Conservation (phyloP, 805 yeast species). For the Yamadazyma paraphyllophila region DNA sequence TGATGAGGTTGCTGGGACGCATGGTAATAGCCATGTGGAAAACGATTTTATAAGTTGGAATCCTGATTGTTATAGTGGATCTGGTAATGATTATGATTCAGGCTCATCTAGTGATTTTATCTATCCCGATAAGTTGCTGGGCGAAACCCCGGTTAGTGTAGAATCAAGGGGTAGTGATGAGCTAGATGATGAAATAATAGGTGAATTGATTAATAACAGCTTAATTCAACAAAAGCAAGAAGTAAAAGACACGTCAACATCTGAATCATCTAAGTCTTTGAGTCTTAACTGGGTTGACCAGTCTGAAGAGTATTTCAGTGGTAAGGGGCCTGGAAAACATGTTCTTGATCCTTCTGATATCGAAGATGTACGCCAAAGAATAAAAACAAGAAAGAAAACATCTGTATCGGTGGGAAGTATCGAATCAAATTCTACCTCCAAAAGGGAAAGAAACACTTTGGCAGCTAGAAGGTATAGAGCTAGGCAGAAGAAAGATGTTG, state of each 20-base stretch:
- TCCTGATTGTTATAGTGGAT: not conserved
- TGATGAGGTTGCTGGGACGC: constrained; percentile 2
- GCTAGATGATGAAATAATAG: not conserved
- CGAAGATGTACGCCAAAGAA: constrained; percentile 1
- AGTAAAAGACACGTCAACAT: too few relatives aligned
- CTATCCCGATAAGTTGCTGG: not conserved
- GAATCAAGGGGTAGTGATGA: not conserved
- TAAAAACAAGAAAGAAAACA: not conserved
- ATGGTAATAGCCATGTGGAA: not conserved
- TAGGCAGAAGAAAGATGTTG: constrained; percentile 12
- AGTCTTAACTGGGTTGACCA: constrained; percentile 6
- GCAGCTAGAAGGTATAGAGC: constrained; percentile 14
- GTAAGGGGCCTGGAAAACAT: not conserved
- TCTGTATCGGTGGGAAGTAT: not conserved
- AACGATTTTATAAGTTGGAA: not conserved
- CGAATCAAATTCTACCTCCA: not conserved
- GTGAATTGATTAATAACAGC: not conserved
- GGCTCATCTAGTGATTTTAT: not conserved
- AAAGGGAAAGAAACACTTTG: constrained; percentile 10
- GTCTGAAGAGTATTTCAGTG: not conserved
- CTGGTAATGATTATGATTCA: not conserved
- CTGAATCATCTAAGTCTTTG: too few relatives aligned
- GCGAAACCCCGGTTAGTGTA: not conserved
- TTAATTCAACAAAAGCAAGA: too few relatives aligned
- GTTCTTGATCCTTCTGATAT: not conserved